These are phyloP conservation scores for Petunia secreta DNA, from an alignment of 257 asterid species.

Conservation along the genomic window DNA sequence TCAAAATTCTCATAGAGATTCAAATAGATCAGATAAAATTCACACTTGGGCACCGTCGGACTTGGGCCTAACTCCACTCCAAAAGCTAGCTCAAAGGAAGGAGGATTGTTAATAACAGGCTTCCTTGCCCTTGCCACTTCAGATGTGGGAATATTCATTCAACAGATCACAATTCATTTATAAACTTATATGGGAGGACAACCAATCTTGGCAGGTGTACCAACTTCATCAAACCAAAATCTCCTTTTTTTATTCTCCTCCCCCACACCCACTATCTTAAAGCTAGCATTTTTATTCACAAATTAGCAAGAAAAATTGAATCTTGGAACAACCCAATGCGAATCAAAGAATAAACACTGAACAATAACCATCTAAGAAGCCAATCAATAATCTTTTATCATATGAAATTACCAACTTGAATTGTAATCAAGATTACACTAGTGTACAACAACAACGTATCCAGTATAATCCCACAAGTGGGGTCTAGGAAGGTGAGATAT, in stretches of 20 bases:
- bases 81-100: too few relatives aligned
- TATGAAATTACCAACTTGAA: too few relatives aligned
- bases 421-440: too few relatives aligned
- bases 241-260: background rate
- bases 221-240: slow-evolving; percentile 12
- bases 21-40: background rate
- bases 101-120: too few relatives aligned
- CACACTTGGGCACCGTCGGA: too few relatives aligned
- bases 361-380: background rate
- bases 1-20: background rate
- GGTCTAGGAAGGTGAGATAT: background rate
- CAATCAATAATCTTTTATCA: background rate
- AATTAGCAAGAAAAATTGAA: background rate
- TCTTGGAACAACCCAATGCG: background rate
- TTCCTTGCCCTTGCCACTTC: too few relatives aligned
- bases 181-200: background rate
- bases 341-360: background rate
- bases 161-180: background rate
- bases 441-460: too few relatives aligned
- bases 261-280: background rate
- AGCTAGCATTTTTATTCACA: background rate
- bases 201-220: background rate
- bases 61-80: too few relatives aligned
- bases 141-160: too few relatives aligned
- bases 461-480: too few relatives aligned